Evolutionary conservation across 192 early-diverging fungal species (phyloP), one percentile per base, ranked within the genome.

Genomic region (Endogone sp.): DNA sequence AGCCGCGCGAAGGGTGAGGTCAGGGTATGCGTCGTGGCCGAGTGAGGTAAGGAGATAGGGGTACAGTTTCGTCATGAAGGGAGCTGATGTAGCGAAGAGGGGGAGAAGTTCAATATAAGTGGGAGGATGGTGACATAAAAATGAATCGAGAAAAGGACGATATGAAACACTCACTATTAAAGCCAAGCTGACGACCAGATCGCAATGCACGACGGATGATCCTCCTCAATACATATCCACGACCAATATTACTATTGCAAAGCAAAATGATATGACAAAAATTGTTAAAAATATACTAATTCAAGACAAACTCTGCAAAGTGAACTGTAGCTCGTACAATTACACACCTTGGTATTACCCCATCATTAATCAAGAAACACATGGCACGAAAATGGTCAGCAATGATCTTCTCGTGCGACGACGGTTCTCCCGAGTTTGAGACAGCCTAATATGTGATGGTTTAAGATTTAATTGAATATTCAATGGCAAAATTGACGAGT

Each of bases 141-240:
- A 0, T 11, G 29, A 27, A 25, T 22, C 23, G n/a, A 37, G 3
- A 29, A 26, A 26, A 24, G 16, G 59, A 31, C 27, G 44, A 37
- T 56, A 49, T 37, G 29, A 44, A 24, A 66, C 26, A 4, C 65
- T 49, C 77, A 84, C 83, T 73, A 60, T 73, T 62, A 3, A 85
- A 70, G 13, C 86, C 86, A 10, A 88, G 56, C n/a, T 85, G 82
- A n/a, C 72, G 74, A 23, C 82, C 86, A 24, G 84, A 83, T 20
- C 84, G 81, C 27, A 84, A 67, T 0, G 84, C 86, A 23, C 86
- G 79, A 10, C 86, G 75, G 29, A 88, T 84, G 37, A 88, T 85
- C 62, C 84, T 77, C 31, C 86, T 72, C 59, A 88, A 77, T 3
- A 88, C 85, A 73, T 87, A 87, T 0, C 85, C 85, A 21, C 85